phyloP scores from a whole-genome alignment of 345 rosid genomes.

The Salix dunnii region DNA sequence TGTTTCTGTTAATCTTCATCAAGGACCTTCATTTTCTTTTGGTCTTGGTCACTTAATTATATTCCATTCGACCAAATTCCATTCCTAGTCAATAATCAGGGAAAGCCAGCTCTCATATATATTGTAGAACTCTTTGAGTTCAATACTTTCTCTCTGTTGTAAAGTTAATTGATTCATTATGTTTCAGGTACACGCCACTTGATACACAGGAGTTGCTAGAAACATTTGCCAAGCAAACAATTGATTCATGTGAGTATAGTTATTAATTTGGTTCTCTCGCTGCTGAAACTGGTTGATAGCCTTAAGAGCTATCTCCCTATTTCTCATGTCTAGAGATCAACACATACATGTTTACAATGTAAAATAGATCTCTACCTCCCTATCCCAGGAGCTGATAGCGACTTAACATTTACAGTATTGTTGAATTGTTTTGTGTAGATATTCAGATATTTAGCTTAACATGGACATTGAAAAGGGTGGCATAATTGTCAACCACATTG shows the following conservation, averaged over 20 bases:
- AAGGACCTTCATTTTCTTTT: neutral
- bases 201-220: constrained; percentile 78
- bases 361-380: neutral
- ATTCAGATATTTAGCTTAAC: neutral
- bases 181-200: constrained; percentile 70
- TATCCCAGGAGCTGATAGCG: neutral
- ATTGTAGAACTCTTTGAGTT: neutral
- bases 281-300: neutral
- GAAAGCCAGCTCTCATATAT: neutral
- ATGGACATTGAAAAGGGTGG: neutral
- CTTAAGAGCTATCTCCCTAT: neutral
- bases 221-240: constrained; percentile 59
- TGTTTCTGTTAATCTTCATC: neutral
- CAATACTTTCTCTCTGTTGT: neutral
- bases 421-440: neutral
- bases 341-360: neutral
- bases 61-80: neutral
- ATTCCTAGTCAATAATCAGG: neutral
- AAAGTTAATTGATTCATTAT: constrained; percentile 9
- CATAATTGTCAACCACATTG: neutral
- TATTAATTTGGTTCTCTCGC: neutral
- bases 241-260: constrained; percentile 70
- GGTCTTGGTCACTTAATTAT: neutral
- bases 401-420: no score
- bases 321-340: neutral